Percentiles rank a stretch among this genome's conserved stretches.
Conservation (phyloP, 768 basidiomycete genomes). For the Trametes elegans region DNA sequence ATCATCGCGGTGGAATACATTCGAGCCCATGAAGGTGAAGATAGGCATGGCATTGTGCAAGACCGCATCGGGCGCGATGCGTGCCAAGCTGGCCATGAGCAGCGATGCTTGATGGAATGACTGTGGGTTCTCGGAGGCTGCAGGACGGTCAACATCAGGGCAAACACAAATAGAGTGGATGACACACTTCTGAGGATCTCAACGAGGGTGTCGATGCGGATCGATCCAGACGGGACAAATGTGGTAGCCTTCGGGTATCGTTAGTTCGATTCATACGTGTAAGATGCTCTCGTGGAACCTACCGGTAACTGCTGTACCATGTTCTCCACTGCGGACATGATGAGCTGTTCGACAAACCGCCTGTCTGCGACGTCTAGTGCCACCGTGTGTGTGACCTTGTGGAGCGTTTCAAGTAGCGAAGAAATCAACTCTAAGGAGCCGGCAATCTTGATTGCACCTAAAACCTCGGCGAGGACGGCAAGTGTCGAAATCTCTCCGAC, state of each 20-base stretch:
- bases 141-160: background rate
- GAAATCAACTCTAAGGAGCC: constrained; percentile 73
- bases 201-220: constrained; percentile 83
- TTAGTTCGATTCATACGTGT: background rate
- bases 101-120: constrained; percentile 92
- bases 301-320: constrained; percentile 58
- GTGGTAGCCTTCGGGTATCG: constrained; percentile 45
- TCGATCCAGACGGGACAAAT: constrained; percentile 50
- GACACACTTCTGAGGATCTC: constrained; percentile 77
- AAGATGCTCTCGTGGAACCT: constrained; percentile 15
- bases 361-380: constrained; percentile 59
- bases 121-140: constrained; percentile 89
- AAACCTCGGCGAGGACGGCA: constrained; percentile 63
- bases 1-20: constrained; percentile 95
- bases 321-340: constrained; percentile 80
- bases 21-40: constrained; percentile 99
- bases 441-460: constrained; percentile 61
- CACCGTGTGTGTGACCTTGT: constrained; percentile 57
- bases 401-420: constrained; percentile 69
- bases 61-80: constrained; percentile 85
- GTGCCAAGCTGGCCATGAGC: constrained; percentile 80
- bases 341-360: constrained; percentile 76
- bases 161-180: background rate
- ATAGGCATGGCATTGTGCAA: constrained; percentile 96
- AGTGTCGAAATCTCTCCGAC: constrained; percentile 47